phyloP scores from a whole-genome alignment of 768 basidiomycete species.

The Mycena haematopus region DNA sequence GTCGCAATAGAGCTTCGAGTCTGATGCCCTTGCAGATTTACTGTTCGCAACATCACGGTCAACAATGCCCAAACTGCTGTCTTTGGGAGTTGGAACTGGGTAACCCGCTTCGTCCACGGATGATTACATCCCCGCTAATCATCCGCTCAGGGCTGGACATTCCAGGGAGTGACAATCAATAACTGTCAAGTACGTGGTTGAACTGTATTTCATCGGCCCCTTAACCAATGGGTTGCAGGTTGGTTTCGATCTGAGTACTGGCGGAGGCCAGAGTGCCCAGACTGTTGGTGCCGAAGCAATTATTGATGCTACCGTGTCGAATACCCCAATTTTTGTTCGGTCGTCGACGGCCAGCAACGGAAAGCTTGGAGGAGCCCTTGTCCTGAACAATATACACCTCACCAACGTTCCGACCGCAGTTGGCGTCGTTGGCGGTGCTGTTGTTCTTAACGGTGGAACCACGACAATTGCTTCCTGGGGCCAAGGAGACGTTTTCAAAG shows the following conservation, averaged over 20 bases:
- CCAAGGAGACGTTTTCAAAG: slow-evolving; percentile 76
- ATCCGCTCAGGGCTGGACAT: slow-evolving; percentile 51
- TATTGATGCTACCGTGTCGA: slow-evolving; percentile 64
- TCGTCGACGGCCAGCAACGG: slow-evolving; percentile 54
- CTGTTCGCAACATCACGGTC: slow-evolving; percentile 62
- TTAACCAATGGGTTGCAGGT: slow-evolving; percentile 40
- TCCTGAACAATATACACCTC: slow-evolving; percentile 68
- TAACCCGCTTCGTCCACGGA: slow-evolving; percentile 24
- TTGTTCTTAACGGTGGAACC: slow-evolving; percentile 65
- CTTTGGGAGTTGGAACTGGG: slow-evolving; percentile 56
- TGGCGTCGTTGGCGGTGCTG: slow-evolving; percentile 56
- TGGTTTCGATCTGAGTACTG: slow-evolving; percentile 64
- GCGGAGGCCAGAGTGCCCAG: too few species aligned
- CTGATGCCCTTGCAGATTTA: slow-evolving; percentile 45
- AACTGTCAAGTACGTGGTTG: slow-evolving; percentile 40
- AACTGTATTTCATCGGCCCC: slow-evolving; percentile 7
- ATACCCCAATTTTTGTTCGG: slow-evolving; percentile 68
- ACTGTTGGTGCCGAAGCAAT: slow-evolving; percentile 66
- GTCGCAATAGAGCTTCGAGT: not conserved
- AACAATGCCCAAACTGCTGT: slow-evolving; percentile 60
- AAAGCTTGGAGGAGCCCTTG: slow-evolving; percentile 61
- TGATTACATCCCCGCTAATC: not conserved
- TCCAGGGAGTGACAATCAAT: slow-evolving; percentile 50
- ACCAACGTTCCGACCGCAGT: slow-evolving; percentile 68
- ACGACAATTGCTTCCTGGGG: slow-evolving; percentile 72